Evolutionary conservation across 768 basidiomycete species (phyloP).

Genomic region (Russula griseocarnosa): DNA sequence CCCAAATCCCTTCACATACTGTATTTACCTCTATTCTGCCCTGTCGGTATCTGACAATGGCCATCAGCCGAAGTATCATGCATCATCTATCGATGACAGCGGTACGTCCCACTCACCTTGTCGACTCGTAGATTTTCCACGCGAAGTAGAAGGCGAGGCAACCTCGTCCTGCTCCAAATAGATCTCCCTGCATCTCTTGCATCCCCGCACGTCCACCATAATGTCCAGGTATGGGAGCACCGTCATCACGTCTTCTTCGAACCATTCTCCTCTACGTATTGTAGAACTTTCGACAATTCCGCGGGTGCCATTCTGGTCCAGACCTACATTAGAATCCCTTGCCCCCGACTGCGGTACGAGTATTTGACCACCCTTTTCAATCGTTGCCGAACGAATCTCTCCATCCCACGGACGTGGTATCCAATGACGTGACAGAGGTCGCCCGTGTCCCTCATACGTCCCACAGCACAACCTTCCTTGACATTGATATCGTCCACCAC

Average conservation of each 20-base stretch:
- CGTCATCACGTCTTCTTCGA: conserved; percentile 9
- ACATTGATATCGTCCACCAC: too few species aligned
- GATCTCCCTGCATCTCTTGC: not conserved
- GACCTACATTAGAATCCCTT: not conserved
- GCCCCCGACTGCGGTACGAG: conserved; percentile 4
- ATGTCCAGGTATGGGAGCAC: not conserved
- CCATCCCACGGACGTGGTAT: not conserved
- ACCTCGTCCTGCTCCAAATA: conserved; percentile 13
- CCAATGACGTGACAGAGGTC: not conserved
- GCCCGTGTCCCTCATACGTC: not conserved
- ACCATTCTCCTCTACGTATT: not conserved
- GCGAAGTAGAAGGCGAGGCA: not conserved
- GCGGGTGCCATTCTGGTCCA: not conserved
- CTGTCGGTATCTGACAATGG: not conserved
- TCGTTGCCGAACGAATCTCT: not conserved
- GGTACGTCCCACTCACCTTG: not conserved
- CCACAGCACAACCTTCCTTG: not conserved
- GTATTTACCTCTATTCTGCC: not conserved
- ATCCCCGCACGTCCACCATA: not conserved
- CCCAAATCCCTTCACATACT: not conserved
- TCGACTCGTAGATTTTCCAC: not conserved
- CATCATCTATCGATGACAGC: not conserved
- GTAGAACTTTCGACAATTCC: not conserved
- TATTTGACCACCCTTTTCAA: not conserved
- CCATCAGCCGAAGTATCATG: not conserved